These are phyloP conservation scores for Camelina sativa DNA, from an alignment of 345 rosid species.

Conservation along the genomic window DNA sequence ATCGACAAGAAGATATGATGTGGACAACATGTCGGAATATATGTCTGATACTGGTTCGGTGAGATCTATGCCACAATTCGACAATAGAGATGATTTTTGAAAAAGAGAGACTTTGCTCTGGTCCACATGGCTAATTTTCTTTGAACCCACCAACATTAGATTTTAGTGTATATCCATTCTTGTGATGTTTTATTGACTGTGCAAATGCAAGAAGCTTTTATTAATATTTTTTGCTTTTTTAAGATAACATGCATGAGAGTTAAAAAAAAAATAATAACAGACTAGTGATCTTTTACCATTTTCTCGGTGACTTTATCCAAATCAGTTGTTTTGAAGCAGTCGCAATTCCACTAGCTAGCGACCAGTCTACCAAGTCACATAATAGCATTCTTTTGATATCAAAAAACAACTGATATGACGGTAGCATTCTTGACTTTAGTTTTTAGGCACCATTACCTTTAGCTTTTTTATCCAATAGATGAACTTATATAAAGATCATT, in stretches of 20 bases:
- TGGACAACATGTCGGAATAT: slow-evolving; percentile 39
- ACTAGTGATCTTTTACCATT: neutral
- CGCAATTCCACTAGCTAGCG: no score
- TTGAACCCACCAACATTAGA: slow-evolving; percentile 25
- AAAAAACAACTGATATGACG: no score
- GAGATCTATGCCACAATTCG: slow-evolving; percentile 36
- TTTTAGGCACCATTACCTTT: no score
- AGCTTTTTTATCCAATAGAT: no score
- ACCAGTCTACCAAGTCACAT: no score
- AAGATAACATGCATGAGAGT: no score
- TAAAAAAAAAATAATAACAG: neutral
- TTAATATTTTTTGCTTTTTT: no score
- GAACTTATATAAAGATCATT: no score
- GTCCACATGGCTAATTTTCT: slow-evolving; percentile 3
- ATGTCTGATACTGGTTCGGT: slow-evolving; percentile 50
- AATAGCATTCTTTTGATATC: no score
- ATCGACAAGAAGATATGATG: slow-evolving; percentile 47
- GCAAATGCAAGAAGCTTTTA: neutral
- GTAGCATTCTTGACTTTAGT: no score
- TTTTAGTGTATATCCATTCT: neutral
- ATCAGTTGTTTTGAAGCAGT: no score
- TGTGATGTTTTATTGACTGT: neutral
- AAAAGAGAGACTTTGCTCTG: slow-evolving; percentile 3
- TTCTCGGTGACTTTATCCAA: no score
- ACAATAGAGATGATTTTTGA: slow-evolving; percentile 40